A percentile compares a stretch with the other conserved stretches of the same genome.
Conservation (phyloP, 768 basidiomycete genomes). For the Coprinellus micaceus region DNA sequence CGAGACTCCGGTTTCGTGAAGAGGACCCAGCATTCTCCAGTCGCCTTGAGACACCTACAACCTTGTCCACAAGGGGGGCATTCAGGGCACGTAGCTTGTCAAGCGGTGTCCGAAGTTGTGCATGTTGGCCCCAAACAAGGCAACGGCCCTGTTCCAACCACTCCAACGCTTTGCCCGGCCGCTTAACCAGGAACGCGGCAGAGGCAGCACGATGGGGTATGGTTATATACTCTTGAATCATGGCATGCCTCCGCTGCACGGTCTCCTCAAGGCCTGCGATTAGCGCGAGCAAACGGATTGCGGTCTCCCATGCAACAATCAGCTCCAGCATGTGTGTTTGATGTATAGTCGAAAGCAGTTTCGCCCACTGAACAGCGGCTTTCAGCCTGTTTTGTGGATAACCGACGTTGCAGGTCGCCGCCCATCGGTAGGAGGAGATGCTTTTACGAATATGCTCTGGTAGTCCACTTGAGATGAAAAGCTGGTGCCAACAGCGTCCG, state of each 20-base stretch:
- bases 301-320: neutral
- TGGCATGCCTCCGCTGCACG: neutral
- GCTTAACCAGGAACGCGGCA: slow-evolving; percentile 18
- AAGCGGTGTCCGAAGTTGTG: slow-evolving; percentile 18
- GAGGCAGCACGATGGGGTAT: slow-evolving; percentile 18
- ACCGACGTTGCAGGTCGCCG: slow-evolving; percentile 7
- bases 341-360: neutral
- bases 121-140: slow-evolving; percentile 18
- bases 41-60: neutral
- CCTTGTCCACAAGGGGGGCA: slow-evolving; percentile 16
- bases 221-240: neutral
- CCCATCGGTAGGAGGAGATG: neutral
- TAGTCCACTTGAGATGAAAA: neutral
- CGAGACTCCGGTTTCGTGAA: neutral
- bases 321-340: too few relatives aligned
- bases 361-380: slow-evolving; percentile 11
- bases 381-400: slow-evolving; percentile 1
- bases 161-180: slow-evolving; percentile 13
- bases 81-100: slow-evolving; percentile 14
- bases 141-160: slow-evolving; percentile 16
- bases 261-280: slow-evolving; percentile 9
- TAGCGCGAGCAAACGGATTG: neutral
- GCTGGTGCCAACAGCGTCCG: neutral
- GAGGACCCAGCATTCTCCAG: neutral
- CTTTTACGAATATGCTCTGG: slow-evolving; percentile 6